Conservation (phyloP, 2,329 filamentous ascomycete genomes). For the Drechslera avenae region DNA sequence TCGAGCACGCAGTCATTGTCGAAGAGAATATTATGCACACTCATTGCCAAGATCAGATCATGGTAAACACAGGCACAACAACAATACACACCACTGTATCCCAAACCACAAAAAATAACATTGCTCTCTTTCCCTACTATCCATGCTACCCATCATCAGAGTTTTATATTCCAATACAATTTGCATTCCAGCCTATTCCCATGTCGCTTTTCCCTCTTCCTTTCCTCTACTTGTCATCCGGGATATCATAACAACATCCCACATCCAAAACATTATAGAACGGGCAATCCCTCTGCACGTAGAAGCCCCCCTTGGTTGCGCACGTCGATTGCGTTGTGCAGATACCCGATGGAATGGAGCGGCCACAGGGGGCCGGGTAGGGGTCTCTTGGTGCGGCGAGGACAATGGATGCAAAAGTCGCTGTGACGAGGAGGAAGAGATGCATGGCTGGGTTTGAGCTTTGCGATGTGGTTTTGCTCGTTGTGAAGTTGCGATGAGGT, state of each 20-base stretch:
- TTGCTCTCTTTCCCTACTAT: background rate
- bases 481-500: background rate
- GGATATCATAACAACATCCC: conserved; percentile 38
- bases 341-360: conserved; percentile 34
- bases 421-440: conserved; percentile 16
- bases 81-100: no score
- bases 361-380: conserved; percentile 37
- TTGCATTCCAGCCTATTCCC: background rate
- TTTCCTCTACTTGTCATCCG: conserved; percentile 19
- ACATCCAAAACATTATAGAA: conserved; percentile 40
- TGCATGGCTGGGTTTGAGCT: conserved; percentile 19
- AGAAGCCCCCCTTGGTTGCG: conserved; percentile 34
- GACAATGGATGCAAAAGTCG: conserved; percentile 20
- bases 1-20: no score
- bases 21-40: no score
- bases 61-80: no score
- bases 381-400: conserved; percentile 30
- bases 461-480: no score
- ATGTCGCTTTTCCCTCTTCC: no score
- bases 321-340: conserved; percentile 35
- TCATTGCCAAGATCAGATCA: no score
- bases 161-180: background rate
- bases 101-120: background rate
- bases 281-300: conserved; percentile 37
- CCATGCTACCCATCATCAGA: no score